These are phyloP conservation scores for Eutypella sp. DNA, from an alignment of 2,329 filamentous ascomycete species.

Conservation along the genomic window DNA sequence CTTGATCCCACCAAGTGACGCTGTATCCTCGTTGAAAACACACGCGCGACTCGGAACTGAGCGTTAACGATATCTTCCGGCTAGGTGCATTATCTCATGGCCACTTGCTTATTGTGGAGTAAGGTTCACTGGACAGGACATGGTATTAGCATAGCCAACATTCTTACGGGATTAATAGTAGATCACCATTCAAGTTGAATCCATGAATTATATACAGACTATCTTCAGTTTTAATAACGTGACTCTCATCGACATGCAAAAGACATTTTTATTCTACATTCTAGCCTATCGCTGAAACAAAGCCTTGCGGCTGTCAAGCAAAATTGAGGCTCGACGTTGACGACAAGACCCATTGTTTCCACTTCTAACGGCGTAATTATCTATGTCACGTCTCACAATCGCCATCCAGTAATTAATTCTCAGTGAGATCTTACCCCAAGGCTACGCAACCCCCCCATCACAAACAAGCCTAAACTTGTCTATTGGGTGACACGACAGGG, in stretches of 20 bases:
- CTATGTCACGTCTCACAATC: slow-evolving; percentile 2
- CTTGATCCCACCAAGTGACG: background rate
- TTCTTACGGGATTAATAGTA: background rate
- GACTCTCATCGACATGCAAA: too few relatives aligned
- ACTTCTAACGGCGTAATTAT: background rate
- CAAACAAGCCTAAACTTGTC: slow-evolving; percentile 11
- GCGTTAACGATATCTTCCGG: slow-evolving; percentile 8
- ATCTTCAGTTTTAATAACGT: too few relatives aligned
- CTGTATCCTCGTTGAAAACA: background rate
- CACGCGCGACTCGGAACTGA: slow-evolving; percentile 3
- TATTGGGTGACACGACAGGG: slow-evolving; percentile 17
- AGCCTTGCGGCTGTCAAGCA: background rate
- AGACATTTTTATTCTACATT: background rate
- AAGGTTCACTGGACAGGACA: background rate
- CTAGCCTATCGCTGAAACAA: background rate
- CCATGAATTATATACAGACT: too few relatives aligned
- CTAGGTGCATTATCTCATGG: slow-evolving; percentile 13
- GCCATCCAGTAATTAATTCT: slow-evolving; percentile 1
- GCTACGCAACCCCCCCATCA: slow-evolving; percentile 7
- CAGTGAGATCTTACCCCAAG: slow-evolving; percentile 1
- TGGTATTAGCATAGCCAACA: background rate
- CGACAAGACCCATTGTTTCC: background rate
- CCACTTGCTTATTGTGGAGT: slow-evolving; percentile 11
- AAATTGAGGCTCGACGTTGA: background rate
- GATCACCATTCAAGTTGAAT: too few relatives aligned